Conservation (phyloP, 805 yeast genomes). For the Ogataea parapolymorpha region DNA sequence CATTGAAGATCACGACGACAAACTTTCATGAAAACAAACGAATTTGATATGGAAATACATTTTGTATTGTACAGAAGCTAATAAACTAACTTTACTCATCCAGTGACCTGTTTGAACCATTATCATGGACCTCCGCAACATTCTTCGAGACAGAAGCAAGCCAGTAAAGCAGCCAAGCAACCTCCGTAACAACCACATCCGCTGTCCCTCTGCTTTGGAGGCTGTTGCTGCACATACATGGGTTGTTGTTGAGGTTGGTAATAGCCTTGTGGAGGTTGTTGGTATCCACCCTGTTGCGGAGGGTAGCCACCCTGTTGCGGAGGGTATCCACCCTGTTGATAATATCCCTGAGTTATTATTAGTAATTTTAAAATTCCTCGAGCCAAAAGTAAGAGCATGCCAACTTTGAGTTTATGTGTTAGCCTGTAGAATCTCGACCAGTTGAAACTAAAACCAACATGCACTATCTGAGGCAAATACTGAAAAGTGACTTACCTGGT, state of each 20-base stretch:
- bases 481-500: not conserved
- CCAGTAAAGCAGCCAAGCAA: constrained; percentile 19
- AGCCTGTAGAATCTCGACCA: too few species aligned
- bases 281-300: constrained; percentile 17
- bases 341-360: constrained; percentile 16
- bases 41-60: not conserved
- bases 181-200: constrained; percentile 23
- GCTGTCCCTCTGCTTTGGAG: constrained; percentile 12
- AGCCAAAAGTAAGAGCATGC: not conserved
- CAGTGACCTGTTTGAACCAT: too few species aligned
- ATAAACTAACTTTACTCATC: not conserved
- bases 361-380: not conserved
- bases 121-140: constrained; percentile 11
- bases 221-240: constrained; percentile 25
- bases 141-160: constrained; percentile 22
- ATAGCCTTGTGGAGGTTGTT: constrained; percentile 10
- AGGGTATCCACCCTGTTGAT: constrained; percentile 17
- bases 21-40: constrained; percentile 3
- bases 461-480: too few species aligned
- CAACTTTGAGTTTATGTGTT: too few species aligned
- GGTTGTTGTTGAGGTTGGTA: constrained; percentile 26
- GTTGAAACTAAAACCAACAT: too few species aligned
- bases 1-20: constrained; percentile 44
- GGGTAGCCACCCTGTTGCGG: constrained; percentile 17
- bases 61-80: not conserved